Evolutionary conservation across 129 eudicot species (phyloP), one percentile per base, ranked within the genome.

Genomic region (Chrysanthemum lavandulifolium): DNA sequence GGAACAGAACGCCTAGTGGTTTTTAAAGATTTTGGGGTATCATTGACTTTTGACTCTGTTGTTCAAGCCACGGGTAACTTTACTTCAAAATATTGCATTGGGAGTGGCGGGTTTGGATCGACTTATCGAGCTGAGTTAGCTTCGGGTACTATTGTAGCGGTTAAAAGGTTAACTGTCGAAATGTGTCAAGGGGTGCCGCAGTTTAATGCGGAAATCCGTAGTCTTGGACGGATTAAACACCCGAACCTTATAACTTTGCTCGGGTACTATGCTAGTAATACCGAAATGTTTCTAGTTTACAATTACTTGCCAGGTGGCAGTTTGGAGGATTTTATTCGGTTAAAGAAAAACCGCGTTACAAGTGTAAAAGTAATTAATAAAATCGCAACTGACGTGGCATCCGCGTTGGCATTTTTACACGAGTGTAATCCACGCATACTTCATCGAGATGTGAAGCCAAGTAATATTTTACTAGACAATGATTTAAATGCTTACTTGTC

Each of bases 401-500:
- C 33, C 3, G 96, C 96, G 7, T 74, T 89, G 9, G 78, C 85
- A 8, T 84, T 57, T 56, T 72, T 89, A 9, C 96, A 89, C 61
- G 76, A 79, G 49, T 86, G 96, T 60, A 66, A 47, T 60, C 96
- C 96, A 0, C 83, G 84, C 13, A 60, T 89, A 19, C 78, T 89
- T 49, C 96, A 89, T 27, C 81, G 92, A 5, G 96, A 89, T 13
- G 82, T 89, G 13, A 89, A 89, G 62, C 96, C 96, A 11, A 89
- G 96, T 40, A 89, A 89, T 69, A 86, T 89, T 10, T 62, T 89
- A 23, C 36, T 89, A 76, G 96, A 86, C 12, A 63, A 77, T 16
- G 78, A 86, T 13, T 60, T 54, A n/a, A 89, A 89, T 47, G 88
- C 96, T 9, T 86, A 80, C 33, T 61, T 89, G 71, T 86, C 96